Percentiles rank a stretch among this genome's conserved stretches.
These are phyloP conservation scores for Umbelopsis sp. DNA, from an alignment of 192 early-diverging fungal species.

Conservation along the genomic window DNA sequence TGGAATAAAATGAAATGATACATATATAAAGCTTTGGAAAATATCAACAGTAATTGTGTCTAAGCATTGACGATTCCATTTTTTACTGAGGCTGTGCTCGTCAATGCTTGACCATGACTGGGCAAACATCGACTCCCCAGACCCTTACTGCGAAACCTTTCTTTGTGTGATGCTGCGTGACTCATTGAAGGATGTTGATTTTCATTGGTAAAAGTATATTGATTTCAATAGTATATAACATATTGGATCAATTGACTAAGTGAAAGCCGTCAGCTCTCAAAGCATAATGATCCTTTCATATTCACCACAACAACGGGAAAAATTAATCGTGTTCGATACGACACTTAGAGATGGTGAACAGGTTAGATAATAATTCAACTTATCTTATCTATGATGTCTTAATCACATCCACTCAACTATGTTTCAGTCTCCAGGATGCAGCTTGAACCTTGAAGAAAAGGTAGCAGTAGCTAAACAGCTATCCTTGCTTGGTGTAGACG, in stretches of 20 bases:
- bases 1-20: no score
- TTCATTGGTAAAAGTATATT: background rate
- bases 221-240: background rate
- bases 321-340: constrained; percentile 94
- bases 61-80: no score
- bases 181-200: background rate
- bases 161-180: background rate
- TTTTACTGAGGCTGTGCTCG: no score
- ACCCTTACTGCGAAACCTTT: background rate
- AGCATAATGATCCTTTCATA: background rate
- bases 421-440: constrained; percentile 90
- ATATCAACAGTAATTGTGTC: no score
- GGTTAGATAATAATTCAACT: constrained; percentile 39
- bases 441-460: constrained; percentile 90
- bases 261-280: no score
- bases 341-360: constrained; percentile 97
- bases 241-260: no score
- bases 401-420: background rate
- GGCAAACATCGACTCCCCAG: no score
- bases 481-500: constrained; percentile 92
- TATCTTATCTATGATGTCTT: background rate
- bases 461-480: constrained; percentile 92
- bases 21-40: no score
- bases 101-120: no score
- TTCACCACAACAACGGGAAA: constrained; percentile 45